These are phyloP conservation scores for Colletotrichum tropicicola DNA, from an alignment of 2,329 filamentous ascomycete genomes.

Conservation along the genomic window DNA sequence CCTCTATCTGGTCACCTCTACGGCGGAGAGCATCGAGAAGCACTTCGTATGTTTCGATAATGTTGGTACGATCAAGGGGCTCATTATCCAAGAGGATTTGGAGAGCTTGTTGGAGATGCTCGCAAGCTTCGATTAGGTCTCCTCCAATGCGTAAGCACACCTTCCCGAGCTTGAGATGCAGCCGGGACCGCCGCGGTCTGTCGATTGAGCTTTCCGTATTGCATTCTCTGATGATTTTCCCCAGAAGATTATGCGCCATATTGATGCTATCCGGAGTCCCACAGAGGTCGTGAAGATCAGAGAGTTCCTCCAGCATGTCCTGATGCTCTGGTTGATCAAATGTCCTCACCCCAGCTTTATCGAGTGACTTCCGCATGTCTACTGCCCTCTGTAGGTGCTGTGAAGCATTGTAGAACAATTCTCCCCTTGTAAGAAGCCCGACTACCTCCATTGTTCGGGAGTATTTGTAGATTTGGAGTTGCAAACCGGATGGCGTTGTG, in stretches of 20 bases:
- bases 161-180: neutral
- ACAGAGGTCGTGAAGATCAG: neutral
- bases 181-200: neutral
- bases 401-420: neutral
- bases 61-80: neutral
- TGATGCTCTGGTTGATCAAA: neutral
- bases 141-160: neutral
- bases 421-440: neutral
- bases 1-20: neutral
- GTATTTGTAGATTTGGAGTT: neutral
- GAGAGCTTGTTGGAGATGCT: neutral
- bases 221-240: neutral
- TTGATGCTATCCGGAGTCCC: neutral
- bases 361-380: neutral
- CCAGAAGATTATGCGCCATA: neutral
- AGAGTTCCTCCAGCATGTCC: neutral
- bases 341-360: neutral
- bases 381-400: neutral
- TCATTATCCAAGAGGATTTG: neutral
- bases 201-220: neutral
- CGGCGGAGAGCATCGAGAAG: neutral
- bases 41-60: neutral
- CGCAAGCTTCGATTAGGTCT: neutral
- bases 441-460: neutral
- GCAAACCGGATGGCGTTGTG: too few relatives aligned